Evolutionary conservation across 2,329 filamentous ascomycete species (phyloP).

Genomic region (Phaeophleospora eucalypticola): DNA sequence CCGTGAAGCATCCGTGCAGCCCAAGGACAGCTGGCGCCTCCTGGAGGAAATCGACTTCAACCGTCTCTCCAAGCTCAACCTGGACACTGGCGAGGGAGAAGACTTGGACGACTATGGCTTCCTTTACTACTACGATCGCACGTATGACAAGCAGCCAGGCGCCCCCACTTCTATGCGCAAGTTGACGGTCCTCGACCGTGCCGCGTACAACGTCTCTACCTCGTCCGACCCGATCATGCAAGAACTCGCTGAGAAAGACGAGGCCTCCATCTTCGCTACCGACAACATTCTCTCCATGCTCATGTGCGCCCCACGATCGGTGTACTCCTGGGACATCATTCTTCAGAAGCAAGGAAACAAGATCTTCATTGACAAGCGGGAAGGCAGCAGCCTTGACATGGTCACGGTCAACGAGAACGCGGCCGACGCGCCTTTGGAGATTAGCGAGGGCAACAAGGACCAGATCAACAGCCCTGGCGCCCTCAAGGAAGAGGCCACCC

Average conservation of each 20-base stretch:
- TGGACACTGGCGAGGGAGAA: conserved; percentile 91
- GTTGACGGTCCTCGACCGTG: conserved; percentile 83
- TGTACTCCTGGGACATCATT: conserved; percentile 98
- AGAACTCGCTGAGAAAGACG: conserved; percentile 90
- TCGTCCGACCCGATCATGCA: conserved; percentile 95
- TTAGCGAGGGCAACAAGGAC: conserved; percentile 88
- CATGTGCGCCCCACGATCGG: conserved; percentile 94
- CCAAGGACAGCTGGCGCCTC: conserved; percentile 92
- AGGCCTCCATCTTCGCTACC: conserved; percentile 94
- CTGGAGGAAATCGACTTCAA: conserved; percentile 99
- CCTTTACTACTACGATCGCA: conserved; percentile 96
- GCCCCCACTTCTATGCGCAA: conserved; percentile 79
- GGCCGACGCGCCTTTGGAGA: conserved; percentile 86
- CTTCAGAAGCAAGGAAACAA: conserved; percentile 91
- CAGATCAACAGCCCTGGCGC: conserved; percentile 88
- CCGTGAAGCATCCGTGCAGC: conserved; percentile 91
- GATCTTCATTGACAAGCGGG: conserved; percentile 98
- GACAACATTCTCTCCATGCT: conserved; percentile 98
- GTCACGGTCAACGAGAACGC: conserved; percentile 99
- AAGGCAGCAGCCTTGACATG: conserved; percentile 90
- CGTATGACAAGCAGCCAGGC: conserved; percentile 88
- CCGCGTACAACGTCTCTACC: conserved; percentile 96
- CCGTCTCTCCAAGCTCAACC: conserved; percentile 88
- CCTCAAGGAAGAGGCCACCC: conserved; percentile 92
- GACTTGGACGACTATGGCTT: conserved; percentile 95